Evolutionary conservation across 2,329 filamentous ascomycete genomes (phyloP).

Genomic region (Colletotrichum paranaense): DNA sequence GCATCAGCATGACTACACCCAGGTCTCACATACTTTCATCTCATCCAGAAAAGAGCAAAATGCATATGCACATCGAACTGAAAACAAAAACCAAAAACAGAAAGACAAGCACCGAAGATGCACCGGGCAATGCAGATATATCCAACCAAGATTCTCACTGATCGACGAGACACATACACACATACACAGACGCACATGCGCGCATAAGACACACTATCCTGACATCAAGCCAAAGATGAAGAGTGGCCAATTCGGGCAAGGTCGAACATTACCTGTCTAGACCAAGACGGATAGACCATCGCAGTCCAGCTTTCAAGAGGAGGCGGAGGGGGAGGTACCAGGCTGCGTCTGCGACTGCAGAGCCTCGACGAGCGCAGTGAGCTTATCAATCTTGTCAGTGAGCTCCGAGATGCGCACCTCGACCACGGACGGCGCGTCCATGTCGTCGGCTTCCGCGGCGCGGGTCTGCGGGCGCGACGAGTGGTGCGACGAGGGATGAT

Average conservation of each 20-base stretch:
- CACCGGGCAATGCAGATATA: neutral
- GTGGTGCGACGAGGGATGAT: neutral
- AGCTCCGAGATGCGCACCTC: conserved; percentile 67
- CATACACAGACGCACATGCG: neutral
- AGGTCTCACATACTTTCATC: neutral
- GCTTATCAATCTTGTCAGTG: conserved; percentile 67
- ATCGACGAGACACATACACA: neutral
- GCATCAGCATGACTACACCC: neutral
- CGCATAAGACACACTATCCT: neutral
- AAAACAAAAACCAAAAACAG: neutral
- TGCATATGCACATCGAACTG: neutral
- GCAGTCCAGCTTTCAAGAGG: neutral
- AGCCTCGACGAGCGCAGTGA: conserved; percentile 63
- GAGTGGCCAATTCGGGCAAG: neutral
- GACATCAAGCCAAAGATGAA: neutral
- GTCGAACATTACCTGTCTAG: neutral
- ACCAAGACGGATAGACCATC: neutral
- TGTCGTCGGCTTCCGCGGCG: conserved; percentile 44
- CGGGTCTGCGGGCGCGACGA: conserved; percentile 34
- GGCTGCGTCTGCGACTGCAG: conserved; percentile 52
- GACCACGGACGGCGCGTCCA: conserved; percentile 51
- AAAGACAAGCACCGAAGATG: neutral
- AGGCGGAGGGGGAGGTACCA: neutral
- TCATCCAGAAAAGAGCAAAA: neutral
- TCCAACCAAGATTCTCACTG: neutral